Conservation (phyloP, 768 basidiomycete genomes). For the Tubosaeta sp. region DNA sequence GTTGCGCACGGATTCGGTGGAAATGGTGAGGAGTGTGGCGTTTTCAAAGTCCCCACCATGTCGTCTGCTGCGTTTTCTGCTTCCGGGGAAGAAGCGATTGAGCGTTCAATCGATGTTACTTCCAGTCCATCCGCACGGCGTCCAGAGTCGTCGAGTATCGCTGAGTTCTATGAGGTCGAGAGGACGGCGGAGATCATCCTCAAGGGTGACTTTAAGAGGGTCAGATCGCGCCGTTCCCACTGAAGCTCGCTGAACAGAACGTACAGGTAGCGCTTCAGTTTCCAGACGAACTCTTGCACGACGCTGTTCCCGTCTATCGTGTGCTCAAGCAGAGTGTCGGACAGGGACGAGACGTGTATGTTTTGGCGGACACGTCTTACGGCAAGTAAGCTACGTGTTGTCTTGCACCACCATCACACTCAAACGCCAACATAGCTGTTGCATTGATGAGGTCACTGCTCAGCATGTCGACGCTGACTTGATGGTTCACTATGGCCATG, state of each 20-base stretch:
- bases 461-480: slow-evolving; percentile 91
- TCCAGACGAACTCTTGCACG: slow-evolving; percentile 86
- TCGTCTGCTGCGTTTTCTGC: slow-evolving; percentile 41
- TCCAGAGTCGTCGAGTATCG: slow-evolving; percentile 38
- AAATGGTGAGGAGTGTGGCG: slow-evolving; percentile 22
- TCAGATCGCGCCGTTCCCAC: slow-evolving; percentile 29
- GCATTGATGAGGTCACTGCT: slow-evolving; percentile 94
- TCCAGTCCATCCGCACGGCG: slow-evolving; percentile 35
- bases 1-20: slow-evolving; percentile 21
- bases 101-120: slow-evolving; percentile 47
- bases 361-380: slow-evolving; percentile 97
- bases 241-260: not conserved
- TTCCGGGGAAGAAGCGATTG: slow-evolving; percentile 62
- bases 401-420: slow-evolving; percentile 3
- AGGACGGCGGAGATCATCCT: slow-evolving; percentile 60
- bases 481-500: slow-evolving; percentile 94
- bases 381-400: slow-evolving; percentile 59
- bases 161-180: slow-evolving; percentile 71
- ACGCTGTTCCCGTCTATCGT: slow-evolving; percentile 81
- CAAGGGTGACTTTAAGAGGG: slow-evolving; percentile 64
- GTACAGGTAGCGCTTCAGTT: slow-evolving; percentile 86
- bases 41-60: slow-evolving; percentile 9
- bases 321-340: slow-evolving; percentile 52
- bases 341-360: slow-evolving; percentile 60
- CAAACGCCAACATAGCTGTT: slow-evolving; percentile 53